Evolutionary conservation across 192 early-diverging fungal species (phyloP), one percentile per base, ranked within the genome.

Genomic region (Gorgonomyces haynaldii): DNA sequence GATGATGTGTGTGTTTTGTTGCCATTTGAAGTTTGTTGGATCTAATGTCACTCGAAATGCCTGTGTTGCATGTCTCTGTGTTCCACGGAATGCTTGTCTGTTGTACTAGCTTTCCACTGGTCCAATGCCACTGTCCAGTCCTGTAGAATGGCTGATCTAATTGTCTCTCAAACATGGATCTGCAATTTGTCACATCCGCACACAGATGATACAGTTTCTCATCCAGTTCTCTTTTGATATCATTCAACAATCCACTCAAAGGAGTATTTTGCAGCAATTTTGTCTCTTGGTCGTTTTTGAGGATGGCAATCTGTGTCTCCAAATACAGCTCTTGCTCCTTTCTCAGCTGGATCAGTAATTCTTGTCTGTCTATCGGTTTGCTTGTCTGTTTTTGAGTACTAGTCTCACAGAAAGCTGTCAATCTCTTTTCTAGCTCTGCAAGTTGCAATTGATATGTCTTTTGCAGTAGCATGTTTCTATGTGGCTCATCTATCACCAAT

Each of bases 51-150:
- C 15, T 12, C 17, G 22, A 28, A 37, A 4, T 30, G 56, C 62
- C 62, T 17, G 66, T 69, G 49, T 76, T 76, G 5, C 26, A 27
- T 8, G 64, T 55, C 50, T 76, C 61, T 15, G 54, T 24, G 26
- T 66, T 61, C 73, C 73, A 76, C 27, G 69, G 66, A 26, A 76
- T 37, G 8, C 51, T 42, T 13, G 54, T 57, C 4, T 62, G 65
- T 12, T 44, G 37, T 50, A 70, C 70, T 8, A 76, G 46, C 6
- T 31, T 41, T 27, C 53, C 57, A 16, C 49, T 50, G n/a, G 50
- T 65, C 73, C 73, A 76, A 22, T 65, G 26, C 69, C 69, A 76
- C 42, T 68, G 65, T 4, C 37, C 72, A 48, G 50, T 60, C 19
- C 61, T 40, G 43, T 53, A 58, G 38, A 62, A 65, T 20, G 68